Conservation (phyloP, 352 stramenopile species). For the Phytophthora vignae region DNA sequence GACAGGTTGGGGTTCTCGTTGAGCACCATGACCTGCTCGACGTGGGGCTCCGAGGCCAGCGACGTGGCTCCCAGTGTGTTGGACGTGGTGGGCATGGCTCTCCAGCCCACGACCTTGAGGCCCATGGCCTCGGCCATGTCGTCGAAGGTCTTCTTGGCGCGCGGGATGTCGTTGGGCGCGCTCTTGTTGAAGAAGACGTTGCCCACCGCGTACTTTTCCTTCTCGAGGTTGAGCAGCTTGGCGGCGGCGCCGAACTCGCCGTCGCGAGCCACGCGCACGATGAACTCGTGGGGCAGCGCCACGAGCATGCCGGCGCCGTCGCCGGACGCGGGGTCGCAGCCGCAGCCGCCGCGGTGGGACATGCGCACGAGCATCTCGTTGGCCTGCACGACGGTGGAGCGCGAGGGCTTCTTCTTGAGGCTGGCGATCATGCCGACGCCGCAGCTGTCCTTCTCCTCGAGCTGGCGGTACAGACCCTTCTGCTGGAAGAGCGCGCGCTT, state of each 20-base stretch:
- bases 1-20: slow-evolving; percentile 68
- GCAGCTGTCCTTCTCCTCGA: slow-evolving; percentile 83
- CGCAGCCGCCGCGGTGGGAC: slow-evolving; percentile 95
- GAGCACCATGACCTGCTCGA: slow-evolving; percentile 95
- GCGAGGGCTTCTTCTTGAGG: slow-evolving; percentile 94
- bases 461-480: slow-evolving; percentile 65
- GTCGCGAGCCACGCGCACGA: slow-evolving; percentile 84
- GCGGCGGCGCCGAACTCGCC: slow-evolving; percentile 70
- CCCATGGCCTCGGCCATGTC: slow-evolving; percentile 87
- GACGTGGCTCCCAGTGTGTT: slow-evolving; percentile 94
- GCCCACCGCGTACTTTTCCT: slow-evolving; percentile 92
- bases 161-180: slow-evolving; percentile 72
- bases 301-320: slow-evolving; percentile 96
- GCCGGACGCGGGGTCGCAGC: slow-evolving; percentile 95
- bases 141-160: slow-evolving; percentile 91
- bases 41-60: slow-evolving; percentile 93
- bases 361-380: slow-evolving; percentile 98
- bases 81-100: slow-evolving; percentile 94
- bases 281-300: slow-evolving; percentile 95
- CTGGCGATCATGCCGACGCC: slow-evolving; percentile 96
- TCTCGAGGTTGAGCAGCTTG: slow-evolving; percentile 46
- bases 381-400: slow-evolving; percentile 93
- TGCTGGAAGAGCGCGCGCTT: slow-evolving; percentile 66
- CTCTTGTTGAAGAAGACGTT: slow-evolving; percentile 92
- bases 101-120: slow-evolving; percentile 93